Evolutionary conservation across 176 grass and related monocot species (phyloP).

Genomic region (Triticum timopheevii): DNA sequence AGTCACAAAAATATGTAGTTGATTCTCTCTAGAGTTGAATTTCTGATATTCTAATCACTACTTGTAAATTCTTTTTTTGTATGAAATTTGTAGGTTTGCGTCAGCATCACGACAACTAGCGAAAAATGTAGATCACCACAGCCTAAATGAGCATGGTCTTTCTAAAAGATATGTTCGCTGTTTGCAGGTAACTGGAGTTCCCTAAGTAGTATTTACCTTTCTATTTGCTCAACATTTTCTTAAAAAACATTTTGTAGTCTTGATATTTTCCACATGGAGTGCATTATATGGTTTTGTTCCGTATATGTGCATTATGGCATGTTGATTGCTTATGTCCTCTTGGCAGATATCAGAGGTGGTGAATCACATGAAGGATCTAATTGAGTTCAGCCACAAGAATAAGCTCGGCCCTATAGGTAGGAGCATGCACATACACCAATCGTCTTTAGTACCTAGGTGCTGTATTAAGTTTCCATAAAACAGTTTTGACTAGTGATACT

Average conservation of each 20-base stretch:
- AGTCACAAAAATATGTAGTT: background rate
- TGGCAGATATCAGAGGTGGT: conserved; percentile 95
- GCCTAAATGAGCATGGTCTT: conserved; percentile 89
- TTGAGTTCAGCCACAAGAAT: conserved; percentile 81
- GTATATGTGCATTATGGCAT: background rate
- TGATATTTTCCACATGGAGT: background rate
- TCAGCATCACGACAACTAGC: conserved; percentile 69
- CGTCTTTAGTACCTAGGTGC: background rate
- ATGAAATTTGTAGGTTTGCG: conserved; percentile 67
- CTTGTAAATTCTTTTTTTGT: background rate
- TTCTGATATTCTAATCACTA: conserved; percentile 9
- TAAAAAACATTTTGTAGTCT: background rate
- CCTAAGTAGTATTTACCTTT: background rate
- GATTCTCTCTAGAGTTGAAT: background rate
- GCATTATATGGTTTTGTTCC: background rate
- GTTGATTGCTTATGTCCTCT: conserved; percentile 23
- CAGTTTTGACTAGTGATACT: background rate
- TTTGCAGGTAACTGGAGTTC: conserved; percentile 59
- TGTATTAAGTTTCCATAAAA: background rate
- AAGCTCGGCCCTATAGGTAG: conserved; percentile 91
- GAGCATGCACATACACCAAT: background rate
- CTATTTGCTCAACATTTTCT: background rate
- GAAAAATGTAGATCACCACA: conserved; percentile 81
- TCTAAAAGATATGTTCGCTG: conserved; percentile 98
- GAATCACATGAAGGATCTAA: conserved; percentile 98